phyloP scores from a whole-genome alignment of 1,284 basidiomycete genomes.

The Sporisorium sorghi region DNA sequence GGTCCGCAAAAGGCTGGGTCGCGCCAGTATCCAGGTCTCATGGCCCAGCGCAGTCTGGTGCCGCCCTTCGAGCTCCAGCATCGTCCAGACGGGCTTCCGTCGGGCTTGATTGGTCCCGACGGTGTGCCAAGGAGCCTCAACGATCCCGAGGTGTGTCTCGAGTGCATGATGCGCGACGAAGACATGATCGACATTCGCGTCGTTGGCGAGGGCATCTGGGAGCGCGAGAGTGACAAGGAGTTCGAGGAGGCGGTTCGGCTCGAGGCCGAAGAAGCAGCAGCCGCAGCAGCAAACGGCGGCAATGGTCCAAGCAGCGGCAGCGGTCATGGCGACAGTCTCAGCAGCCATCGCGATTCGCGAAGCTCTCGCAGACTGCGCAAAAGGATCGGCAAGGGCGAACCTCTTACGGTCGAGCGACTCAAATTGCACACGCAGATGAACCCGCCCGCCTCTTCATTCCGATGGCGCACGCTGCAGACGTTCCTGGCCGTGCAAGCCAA shows the following conservation, averaged over 20 bases:
- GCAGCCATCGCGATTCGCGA: constrained; percentile 40
- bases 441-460: constrained; percentile 72
- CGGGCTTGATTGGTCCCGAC: constrained; percentile 60
- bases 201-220: constrained; percentile 86
- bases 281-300: constrained; percentile 13
- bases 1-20: constrained; percentile 38
- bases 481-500: constrained; percentile 73
- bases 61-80: constrained; percentile 68
- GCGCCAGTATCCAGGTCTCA: constrained; percentile 62
- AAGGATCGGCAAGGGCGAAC: constrained; percentile 68
- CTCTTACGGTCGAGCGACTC: constrained; percentile 72
- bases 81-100: constrained; percentile 62
- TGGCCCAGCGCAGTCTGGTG: constrained; percentile 65
- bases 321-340: constrained; percentile 33
- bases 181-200: constrained; percentile 97
- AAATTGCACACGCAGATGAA: constrained; percentile 85
- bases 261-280: constrained; percentile 72
- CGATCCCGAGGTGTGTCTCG: constrained; percentile 84
- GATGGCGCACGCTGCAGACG: constrained; percentile 72
- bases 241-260: constrained; percentile 82
- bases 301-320: constrained; percentile 14
- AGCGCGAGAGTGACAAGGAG: constrained; percentile 84
- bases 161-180: constrained; percentile 98
- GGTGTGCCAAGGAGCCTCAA: constrained; percentile 61
- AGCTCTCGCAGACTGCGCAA: constrained; percentile 73